Base-by-base conservation (phyloP, 2,329 filamentous ascomycete species). In the Phyllosticta paracitricarpa region DNA sequence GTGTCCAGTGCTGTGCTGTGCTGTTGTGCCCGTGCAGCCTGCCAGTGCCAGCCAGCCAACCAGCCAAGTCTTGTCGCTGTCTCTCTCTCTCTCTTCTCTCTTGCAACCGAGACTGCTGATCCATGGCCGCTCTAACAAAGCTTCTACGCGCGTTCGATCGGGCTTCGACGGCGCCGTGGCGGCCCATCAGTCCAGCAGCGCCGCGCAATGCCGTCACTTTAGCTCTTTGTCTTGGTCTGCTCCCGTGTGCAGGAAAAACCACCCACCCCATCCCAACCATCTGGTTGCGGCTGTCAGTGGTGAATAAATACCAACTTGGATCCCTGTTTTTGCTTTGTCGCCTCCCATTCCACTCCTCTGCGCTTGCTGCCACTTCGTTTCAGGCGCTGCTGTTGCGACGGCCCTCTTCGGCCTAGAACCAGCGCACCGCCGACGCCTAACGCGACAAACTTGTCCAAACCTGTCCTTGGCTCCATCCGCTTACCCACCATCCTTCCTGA, bases 371-470 rank as follows among this genome's bases (percentile, higher is more conserved):
- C 19, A 22, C 19, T 22, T 22, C 33, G 33, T 40, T 40, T 40
- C 33, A 40, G 33, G 33, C 33, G 33, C 33, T 40, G 33, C 9
- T 40, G 33, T 40, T 40, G 9, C 33, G 33, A 40, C 33, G 33
- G 33, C 33, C 33, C 33, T 40, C 33, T 40, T 40, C 33, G 33
- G 33, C 33, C 33, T 40, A 40, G 33, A 40, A 40, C 33, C 33
- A 40, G 33, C 67, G 54, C 68, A 63, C 35, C 66, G 68, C 55
- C 30, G 56, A 61, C 64, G 64, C 63, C 54, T 62, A 48, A 40
- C 55, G 26, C 67, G 69, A 61, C 33, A 30, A 8, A 30, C 28
- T 8, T 7, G 6, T 7, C 28, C 28, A 30, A 30, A 30, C 28
- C 28, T 30, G 28, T 17, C 14, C 33, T 40, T 40, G 33, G 33